These are phyloP conservation scores for Globisporangium carolinianum DNA, from an alignment of 352 stramenopile species.

Conservation along the genomic window DNA sequence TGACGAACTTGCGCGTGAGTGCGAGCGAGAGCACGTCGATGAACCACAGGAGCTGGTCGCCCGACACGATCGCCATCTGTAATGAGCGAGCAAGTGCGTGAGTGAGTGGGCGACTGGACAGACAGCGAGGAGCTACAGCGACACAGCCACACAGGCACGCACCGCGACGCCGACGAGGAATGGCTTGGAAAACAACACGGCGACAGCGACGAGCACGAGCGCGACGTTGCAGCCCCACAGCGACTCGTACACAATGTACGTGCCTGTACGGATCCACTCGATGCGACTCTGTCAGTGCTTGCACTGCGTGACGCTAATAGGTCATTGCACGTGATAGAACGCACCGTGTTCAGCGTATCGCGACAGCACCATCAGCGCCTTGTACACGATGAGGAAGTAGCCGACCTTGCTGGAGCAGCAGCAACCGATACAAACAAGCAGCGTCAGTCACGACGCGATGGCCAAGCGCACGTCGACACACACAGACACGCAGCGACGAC, in stretches of 20 bases:
- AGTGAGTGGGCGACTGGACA: not conserved
- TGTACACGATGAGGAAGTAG: slow-evolving; percentile 49
- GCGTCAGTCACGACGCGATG: not conserved
- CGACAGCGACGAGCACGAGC: slow-evolving; percentile 57
- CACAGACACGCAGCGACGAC: no score
- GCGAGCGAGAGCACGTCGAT: slow-evolving; percentile 74
- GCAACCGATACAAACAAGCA: not conserved
- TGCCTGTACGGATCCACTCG: slow-evolving; percentile 19
- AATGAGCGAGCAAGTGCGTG: not conserved
- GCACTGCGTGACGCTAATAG: not conserved
- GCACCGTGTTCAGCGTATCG: slow-evolving; percentile 60
- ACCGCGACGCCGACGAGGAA: slow-evolving; percentile 77
- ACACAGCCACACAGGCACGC: slow-evolving; percentile 9
- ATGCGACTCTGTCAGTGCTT: not conserved
- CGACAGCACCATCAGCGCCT: slow-evolving; percentile 34
- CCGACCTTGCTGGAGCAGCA: slow-evolving; percentile 28
- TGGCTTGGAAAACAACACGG: slow-evolving; percentile 66
- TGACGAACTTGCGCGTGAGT: slow-evolving; percentile 76
- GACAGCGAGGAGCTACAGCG: not conserved
- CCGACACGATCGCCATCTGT: slow-evolving; percentile 88
- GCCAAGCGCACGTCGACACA: not conserved
- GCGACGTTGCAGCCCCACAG: slow-evolving; percentile 82
- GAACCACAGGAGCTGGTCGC: slow-evolving; percentile 92
- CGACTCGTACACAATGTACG: slow-evolving; percentile 75
- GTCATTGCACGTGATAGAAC: not conserved